phyloP scores from a whole-genome alignment of 2,329 filamentous ascomycete genomes.

The Hysterium pulicare region DNA sequence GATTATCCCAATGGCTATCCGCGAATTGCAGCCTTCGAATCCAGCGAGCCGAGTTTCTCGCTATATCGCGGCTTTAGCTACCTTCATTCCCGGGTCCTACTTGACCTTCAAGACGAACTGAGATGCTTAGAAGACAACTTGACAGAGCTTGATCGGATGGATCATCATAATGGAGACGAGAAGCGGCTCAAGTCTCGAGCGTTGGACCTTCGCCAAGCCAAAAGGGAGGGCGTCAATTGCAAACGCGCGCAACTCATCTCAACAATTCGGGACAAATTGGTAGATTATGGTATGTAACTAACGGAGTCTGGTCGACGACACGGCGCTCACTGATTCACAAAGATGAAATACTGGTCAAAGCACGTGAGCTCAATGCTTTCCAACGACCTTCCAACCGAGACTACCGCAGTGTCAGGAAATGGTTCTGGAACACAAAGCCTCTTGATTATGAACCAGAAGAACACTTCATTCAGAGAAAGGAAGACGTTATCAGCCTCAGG shows the following conservation, averaged over 20 bases:
- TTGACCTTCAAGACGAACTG: constrained; percentile 34
- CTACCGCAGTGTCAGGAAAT: constrained; percentile 28
- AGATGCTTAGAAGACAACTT: constrained; percentile 27
- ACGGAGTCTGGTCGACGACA: too few relatives aligned
- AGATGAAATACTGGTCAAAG: constrained; percentile 34
- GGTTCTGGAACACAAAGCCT: constrained; percentile 27
- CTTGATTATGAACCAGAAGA: constrained; percentile 18
- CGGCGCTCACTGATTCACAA: too few relatives aligned
- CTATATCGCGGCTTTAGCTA: constrained; percentile 35
- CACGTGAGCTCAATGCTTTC: constrained; percentile 28
- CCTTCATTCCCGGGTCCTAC: constrained; percentile 31
- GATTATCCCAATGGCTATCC: constrained; percentile 30
- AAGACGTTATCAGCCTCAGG: constrained; percentile 35
- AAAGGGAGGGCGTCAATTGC: constrained; percentile 7
- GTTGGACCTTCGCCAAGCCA: constrained; percentile 9
- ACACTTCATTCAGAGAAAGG: constrained; percentile 27
- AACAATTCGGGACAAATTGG: constrained; percentile 14
- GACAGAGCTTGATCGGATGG: constrained; percentile 10
- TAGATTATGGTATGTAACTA: constrained; percentile 12
- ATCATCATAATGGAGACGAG: constrained; percentile 6
- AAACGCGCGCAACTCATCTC: constrained; percentile 9
- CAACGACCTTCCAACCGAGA: constrained; percentile 32
- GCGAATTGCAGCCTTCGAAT: constrained; percentile 29
- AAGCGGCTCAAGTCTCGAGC: constrained; percentile 12
- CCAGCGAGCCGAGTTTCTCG: constrained; percentile 33